Evolutionary conservation across 2,329 filamentous ascomycete genomes (phyloP), one percentile per base, ranked within the genome.

Genomic region (Stagonosporopsis cucurbitacearum): DNA sequence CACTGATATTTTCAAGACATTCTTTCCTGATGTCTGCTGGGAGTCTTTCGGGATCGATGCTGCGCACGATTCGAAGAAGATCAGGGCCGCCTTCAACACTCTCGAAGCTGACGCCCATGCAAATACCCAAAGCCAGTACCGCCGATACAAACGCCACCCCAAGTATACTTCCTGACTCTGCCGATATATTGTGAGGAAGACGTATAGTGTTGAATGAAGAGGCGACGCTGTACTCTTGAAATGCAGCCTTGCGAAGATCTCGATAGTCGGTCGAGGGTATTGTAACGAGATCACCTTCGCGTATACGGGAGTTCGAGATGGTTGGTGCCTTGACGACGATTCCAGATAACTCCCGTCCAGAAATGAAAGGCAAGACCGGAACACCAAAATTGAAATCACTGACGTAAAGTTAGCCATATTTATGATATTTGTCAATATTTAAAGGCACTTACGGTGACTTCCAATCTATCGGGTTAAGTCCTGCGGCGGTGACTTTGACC

Each of bases 391-490:
- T 87, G 67, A 84, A 91, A 65, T 89, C 88, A 11, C 87, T 89
- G 30, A 13, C 42, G 19, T 49, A 50, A 28, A 20, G 37, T 56
- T 13, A 51, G 46, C 22, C 3, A 15, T 3, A 19, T 6, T 15
- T 15, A 45, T 26, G 2, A 35, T 9, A 6, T 11, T 6, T 2
- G 0, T 4, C 19, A 5, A 11, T 6, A 5, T 15, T 1, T 15
- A 15, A 6, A 17, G 32, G 5, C 13, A 79, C 84, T 64, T 77
- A 89, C 87, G 88, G 86, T 56, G 86, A 83, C 77, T 90, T 90
- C 86, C 86, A 90, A 70, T 91, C 90, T 51, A 92, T 89, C 0
- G 90, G 90, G 65, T 92, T 92, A 33, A 92, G 75, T 0, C 89
- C 89, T 63, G 91, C 87, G 12, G 84, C 84, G 33, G 82, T 77